A percentile compares a stretch with the other conserved stretches of the same genome.
phyloP scores from a whole-genome alignment of 2,329 filamentous ascomycete species.

The Microdochium paspali region DNA sequence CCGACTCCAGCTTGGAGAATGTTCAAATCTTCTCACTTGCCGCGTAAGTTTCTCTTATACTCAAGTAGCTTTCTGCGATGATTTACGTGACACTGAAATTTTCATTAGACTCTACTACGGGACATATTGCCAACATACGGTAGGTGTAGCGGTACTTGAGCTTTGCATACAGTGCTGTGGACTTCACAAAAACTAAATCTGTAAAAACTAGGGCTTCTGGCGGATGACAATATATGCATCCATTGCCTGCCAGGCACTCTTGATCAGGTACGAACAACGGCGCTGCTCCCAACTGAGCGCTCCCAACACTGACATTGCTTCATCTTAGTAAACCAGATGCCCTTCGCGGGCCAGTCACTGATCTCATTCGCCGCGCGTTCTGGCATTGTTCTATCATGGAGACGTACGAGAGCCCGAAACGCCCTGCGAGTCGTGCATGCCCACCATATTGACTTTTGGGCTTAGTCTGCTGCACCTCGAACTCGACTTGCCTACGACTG shows the following conservation, averaged over 20 bases:
- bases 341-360: constrained; percentile 34
- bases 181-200: too few relatives aligned
- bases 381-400: constrained; percentile 50
- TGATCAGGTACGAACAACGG: constrained; percentile 43
- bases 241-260: constrained; percentile 43
- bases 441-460: constrained; percentile 2
- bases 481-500: constrained; percentile 46
- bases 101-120: constrained; percentile 45
- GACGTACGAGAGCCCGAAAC: constrained; percentile 36
- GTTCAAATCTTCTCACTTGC: constrained; percentile 48
- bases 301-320: too few relatives aligned
- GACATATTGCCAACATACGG: constrained; percentile 39
- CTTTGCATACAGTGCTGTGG: constrained; percentile 4
- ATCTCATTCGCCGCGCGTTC: constrained; percentile 43
- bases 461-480: constrained; percentile 45
- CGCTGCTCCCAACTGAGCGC: too few relatives aligned
- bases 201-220: constrained; percentile 61
- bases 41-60: constrained; percentile 32
- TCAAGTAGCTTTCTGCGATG: not conserved
- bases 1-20: constrained; percentile 46
- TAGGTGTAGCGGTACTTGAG: constrained; percentile 19
- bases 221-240: constrained; percentile 46
- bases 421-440: too few relatives aligned
- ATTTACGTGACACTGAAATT: not conserved
- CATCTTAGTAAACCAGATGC: constrained; percentile 28